Conservation (phyloP, 352 stramenopile genomes). For the Phytophthora ramorum region DNA sequence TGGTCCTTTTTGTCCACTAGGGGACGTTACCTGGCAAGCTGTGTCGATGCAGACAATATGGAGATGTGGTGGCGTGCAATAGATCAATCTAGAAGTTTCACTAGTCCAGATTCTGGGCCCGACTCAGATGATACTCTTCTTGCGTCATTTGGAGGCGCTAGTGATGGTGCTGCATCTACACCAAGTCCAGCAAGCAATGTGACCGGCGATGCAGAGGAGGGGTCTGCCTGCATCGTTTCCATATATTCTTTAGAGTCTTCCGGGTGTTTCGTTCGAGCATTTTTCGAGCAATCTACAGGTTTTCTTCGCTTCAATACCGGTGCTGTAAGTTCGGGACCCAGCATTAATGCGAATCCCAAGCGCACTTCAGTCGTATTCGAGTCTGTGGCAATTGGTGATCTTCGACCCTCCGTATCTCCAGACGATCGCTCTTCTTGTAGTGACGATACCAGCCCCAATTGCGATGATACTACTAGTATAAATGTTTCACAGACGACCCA, state of each 20-base stretch:
- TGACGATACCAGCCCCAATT: not conserved
- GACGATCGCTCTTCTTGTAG: not conserved
- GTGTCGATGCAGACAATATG: conserved; percentile 28
- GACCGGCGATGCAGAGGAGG: conserved; percentile 36
- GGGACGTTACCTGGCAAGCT: conserved; percentile 45
- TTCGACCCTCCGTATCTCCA: conserved; percentile 23
- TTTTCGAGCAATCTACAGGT: conserved; percentile 75
- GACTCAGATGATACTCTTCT: conserved; percentile 10
- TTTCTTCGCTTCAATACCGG: conserved; percentile 75
- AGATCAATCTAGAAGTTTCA: conserved; percentile 56
- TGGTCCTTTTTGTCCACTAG: conserved; percentile 64
- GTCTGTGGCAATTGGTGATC: conserved; percentile 57
- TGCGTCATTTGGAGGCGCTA: conserved; percentile 18
- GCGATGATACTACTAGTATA: not conserved
- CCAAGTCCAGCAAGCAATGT: not conserved
- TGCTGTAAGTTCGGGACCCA: conserved; percentile 51
- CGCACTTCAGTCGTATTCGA: conserved; percentile 69
- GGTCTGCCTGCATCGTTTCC: conserved; percentile 71
- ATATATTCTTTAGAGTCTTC: conserved; percentile 74
- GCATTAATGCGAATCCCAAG: conserved; percentile 64
- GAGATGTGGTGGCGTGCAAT: conserved; percentile 74
- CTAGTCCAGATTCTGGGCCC: not conserved
- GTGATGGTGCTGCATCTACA: not conserved
- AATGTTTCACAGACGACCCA: conserved; percentile 9
- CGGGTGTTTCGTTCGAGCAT: conserved; percentile 71